phyloP scores from a whole-genome alignment of 2,329 filamentous ascomycete species.

The Anthostomella pinea region DNA sequence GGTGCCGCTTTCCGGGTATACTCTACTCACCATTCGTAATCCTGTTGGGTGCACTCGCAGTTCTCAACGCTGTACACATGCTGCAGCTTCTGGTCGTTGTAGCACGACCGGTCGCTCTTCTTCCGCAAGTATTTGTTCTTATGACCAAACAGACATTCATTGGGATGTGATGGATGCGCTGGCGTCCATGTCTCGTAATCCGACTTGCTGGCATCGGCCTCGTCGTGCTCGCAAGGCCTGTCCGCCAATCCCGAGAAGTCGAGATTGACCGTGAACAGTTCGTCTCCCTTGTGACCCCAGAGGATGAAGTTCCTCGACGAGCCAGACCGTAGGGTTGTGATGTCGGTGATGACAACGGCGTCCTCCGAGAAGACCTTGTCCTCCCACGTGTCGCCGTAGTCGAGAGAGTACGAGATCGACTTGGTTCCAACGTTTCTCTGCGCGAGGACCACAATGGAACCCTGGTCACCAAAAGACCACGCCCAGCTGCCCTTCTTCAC shows the following conservation, averaged over 20 bases:
- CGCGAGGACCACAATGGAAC: constrained; percentile 86
- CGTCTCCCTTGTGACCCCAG: constrained; percentile 67
- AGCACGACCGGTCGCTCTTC: constrained; percentile 74
- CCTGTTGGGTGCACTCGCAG: constrained; percentile 78
- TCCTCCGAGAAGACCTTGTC: constrained; percentile 70
- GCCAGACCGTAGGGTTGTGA: constrained; percentile 86
- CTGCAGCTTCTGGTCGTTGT: constrained; percentile 71
- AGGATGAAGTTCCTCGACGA: constrained; percentile 88
- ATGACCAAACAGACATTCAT: constrained; percentile 91
- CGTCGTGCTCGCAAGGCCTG: constrained; percentile 67
- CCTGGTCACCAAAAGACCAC: constrained; percentile 95
- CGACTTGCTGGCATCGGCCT: constrained; percentile 46
- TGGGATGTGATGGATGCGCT: constrained; percentile 71
- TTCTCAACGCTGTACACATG: constrained; percentile 71
- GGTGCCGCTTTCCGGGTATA: constrained; percentile 10
- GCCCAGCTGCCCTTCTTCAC: constrained; percentile 85
- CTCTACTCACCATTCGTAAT: constrained; percentile 86
- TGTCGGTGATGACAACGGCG: constrained; percentile 71
- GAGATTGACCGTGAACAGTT: constrained; percentile 73
- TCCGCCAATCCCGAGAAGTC: constrained; percentile 84
- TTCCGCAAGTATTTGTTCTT: constrained; percentile 88
- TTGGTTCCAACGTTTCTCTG: constrained; percentile 67
- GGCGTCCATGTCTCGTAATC: constrained; percentile 91
- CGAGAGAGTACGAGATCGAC: constrained; percentile 69
- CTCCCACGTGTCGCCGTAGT: constrained; percentile 79